phyloP scores from a whole-genome alignment of 2,329 filamentous ascomycete genomes.

The Apiospora marii region DNA sequence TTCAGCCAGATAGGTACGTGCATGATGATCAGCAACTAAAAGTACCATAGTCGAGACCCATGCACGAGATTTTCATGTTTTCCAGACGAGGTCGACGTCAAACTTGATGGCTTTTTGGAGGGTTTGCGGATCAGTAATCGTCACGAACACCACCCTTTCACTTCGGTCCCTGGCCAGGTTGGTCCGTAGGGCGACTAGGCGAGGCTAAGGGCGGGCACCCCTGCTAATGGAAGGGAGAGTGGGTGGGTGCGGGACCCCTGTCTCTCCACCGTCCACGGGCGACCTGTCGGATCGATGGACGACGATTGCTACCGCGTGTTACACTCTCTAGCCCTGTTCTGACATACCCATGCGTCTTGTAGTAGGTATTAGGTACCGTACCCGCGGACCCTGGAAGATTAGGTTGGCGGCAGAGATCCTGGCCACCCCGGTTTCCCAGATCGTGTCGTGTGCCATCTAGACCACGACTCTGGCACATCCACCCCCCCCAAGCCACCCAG shows the following conservation, averaged over 20 bases:
- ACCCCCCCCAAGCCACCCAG: background rate
- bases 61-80: background rate
- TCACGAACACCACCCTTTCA: background rate
- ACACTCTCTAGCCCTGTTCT: background rate
- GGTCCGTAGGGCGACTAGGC: background rate
- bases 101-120: background rate
- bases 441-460: background rate
- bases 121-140: conserved; percentile 1
- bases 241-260: background rate
- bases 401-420: background rate
- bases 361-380: background rate
- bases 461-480: background rate
- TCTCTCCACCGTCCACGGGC: background rate
- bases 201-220: background rate
- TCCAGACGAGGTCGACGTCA: background rate
- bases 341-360: background rate
- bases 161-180: background rate
- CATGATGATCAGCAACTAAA: background rate
- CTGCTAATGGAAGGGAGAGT: background rate
- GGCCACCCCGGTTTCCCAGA: background rate
- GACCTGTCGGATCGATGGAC: conserved; percentile 5
- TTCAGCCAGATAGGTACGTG: background rate
- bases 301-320: background rate
- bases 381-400: background rate
- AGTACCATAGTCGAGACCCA: background rate